phyloP scores from a whole-genome alignment of 148 eudicot species.

The Tetragonia tetragonoides region DNA sequence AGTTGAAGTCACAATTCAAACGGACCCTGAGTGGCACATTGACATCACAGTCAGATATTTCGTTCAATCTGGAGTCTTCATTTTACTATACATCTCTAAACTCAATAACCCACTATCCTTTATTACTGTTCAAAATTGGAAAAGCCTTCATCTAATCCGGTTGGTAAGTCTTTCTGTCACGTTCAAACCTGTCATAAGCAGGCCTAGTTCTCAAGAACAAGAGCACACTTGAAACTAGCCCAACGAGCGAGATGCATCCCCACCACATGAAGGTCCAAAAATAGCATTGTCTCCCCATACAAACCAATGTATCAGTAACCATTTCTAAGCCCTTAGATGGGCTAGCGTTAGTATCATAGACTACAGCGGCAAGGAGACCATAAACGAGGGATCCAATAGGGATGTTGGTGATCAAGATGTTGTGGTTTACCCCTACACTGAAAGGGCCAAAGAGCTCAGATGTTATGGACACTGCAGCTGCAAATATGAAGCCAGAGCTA shows the following conservation, averaged over 20 bases:
- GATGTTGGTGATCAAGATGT: conserved; percentile 84
- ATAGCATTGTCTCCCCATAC: conserved; percentile 79
- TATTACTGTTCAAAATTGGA: not conserved
- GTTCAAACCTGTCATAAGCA: conserved; percentile 67
- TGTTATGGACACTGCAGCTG: conserved; percentile 84
- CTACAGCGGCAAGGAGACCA: conserved; percentile 69
- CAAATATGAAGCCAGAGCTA: conserved; percentile 87
- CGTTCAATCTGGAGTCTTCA: not conserved
- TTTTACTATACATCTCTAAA: not conserved
- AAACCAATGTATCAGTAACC: conserved; percentile 42
- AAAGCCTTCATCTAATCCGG: conserved; percentile 18
- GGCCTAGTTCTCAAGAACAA: conserved; percentile 69
- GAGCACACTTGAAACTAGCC: conserved; percentile 53
- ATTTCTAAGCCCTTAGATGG: conserved; percentile 15
- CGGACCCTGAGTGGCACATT: not conserved
- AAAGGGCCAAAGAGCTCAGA: conserved; percentile 84
- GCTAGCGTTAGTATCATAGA: conserved; percentile 53
- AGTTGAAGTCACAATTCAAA: no score
- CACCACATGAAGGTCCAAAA: conserved; percentile 68
- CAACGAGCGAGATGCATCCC: conserved; percentile 68
- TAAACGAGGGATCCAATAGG: conserved; percentile 78
- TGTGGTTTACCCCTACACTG: conserved; percentile 83
- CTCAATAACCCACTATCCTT: not conserved
- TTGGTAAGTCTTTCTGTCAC: conserved; percentile 38
- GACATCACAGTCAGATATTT: not conserved